A percentile compares a stretch with the other conserved stretches of the same genome.
Evolutionary conservation across 2,329 filamentous ascomycete genomes (phyloP).

Genomic region (Pseudofabraea citricarpa): DNA sequence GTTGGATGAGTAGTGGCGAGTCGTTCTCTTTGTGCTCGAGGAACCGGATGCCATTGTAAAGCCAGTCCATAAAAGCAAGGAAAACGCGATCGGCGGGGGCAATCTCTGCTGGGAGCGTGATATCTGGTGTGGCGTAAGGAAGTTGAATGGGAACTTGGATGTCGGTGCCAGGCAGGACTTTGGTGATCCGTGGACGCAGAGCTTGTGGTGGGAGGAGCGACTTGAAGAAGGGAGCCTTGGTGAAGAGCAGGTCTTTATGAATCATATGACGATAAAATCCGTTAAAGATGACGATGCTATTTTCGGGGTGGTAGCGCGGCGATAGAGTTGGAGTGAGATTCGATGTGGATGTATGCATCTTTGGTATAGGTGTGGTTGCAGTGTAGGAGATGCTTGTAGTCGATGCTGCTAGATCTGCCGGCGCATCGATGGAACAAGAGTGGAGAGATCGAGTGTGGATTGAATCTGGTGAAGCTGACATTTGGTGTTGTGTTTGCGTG

Average conservation of each 20-base stretch:
- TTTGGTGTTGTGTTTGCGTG: too few relatives aligned
- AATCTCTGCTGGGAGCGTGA: background rate
- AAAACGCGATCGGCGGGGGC: background rate
- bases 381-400: too few relatives aligned
- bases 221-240: slow-evolving; percentile 7
- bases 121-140: background rate
- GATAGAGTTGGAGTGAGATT: too few relatives aligned
- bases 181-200: background rate
- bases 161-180: background rate
- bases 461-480: too few relatives aligned
- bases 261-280: too few relatives aligned
- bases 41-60: slow-evolving; percentile 5
- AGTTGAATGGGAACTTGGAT: background rate
- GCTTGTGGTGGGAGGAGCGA: background rate
- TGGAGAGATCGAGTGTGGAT: too few relatives aligned
- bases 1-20: slow-evolving; percentile 1
- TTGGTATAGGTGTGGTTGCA: too few relatives aligned
- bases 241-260: slow-evolving; percentile 6
- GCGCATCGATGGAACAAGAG: too few relatives aligned
- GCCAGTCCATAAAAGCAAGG: slow-evolving; percentile 7
- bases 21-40: background rate
- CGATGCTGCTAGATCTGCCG: too few relatives aligned
- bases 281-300: too few relatives aligned
- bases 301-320: too few relatives aligned
- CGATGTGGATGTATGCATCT: too few relatives aligned